phyloP scores from a whole-genome alignment of 306 rosid species.

The Acacia acuminata region DNA sequence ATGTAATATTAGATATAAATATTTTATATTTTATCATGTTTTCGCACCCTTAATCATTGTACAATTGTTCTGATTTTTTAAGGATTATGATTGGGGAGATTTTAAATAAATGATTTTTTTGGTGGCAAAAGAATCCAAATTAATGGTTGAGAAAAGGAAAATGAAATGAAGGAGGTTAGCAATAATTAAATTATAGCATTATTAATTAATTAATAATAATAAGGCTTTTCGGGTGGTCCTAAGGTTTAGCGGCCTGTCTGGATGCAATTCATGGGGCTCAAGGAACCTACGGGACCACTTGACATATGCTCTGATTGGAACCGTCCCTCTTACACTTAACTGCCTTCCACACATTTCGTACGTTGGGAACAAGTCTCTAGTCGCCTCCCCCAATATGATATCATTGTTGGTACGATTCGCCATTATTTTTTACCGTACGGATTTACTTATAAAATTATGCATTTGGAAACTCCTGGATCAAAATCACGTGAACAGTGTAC shows the following conservation, averaged over 20 bases:
- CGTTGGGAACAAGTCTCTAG: not conserved
- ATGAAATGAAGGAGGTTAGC: too few species aligned
- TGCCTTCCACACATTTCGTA: not conserved
- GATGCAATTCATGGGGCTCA: constrained; percentile 16
- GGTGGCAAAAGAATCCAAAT: not conserved
- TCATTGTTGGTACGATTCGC: not conserved
- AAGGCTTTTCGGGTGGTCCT: constrained; percentile 16
- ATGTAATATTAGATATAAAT: not conserved
- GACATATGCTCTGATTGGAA: constrained; percentile 14
- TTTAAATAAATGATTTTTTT: not conserved
- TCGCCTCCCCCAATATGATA: constrained; percentile 2
- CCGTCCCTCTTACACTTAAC: not conserved
- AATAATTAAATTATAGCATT: not conserved
- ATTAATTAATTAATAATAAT: not conserved
- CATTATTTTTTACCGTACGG: not conserved
- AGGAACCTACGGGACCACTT: constrained; percentile 38
- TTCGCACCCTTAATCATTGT: not conserved
- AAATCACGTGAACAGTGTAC: not conserved
- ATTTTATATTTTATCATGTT: not conserved
- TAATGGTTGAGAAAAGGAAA: not conserved
- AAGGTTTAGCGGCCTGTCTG: not conserved
- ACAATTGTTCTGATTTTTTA: not conserved
- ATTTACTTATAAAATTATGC: constrained; percentile 6
- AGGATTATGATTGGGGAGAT: not conserved
- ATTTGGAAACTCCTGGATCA: not conserved